A percentile compares a stretch with the other conserved stretches of the same genome.
Evolutionary conservation across 306 rosid genomes (phyloP).

Genomic region (Purshia tridentata): DNA sequence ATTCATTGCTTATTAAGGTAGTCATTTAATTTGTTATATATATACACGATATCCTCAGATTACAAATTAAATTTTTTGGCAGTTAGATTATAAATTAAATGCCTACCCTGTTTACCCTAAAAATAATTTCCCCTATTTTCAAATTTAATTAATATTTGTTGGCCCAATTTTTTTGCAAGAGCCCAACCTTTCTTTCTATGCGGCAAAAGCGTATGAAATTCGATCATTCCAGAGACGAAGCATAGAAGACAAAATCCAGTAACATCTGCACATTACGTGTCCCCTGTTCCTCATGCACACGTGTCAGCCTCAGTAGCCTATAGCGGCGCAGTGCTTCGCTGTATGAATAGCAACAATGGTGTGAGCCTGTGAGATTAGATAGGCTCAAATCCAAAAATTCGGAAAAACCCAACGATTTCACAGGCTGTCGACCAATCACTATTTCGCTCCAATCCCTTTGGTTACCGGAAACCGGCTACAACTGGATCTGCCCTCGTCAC

Average conservation of each 20-base stretch:
- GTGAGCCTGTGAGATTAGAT: neutral
- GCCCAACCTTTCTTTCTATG: too few species aligned
- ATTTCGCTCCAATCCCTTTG: neutral
- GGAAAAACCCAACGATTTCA: constrained; percentile 4
- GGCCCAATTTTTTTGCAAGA: too few species aligned
- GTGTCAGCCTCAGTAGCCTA: constrained; percentile 28
- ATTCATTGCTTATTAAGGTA: too few species aligned
- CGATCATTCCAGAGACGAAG: constrained; percentile 45
- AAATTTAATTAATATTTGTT: too few species aligned
- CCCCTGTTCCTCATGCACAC: constrained; percentile 34
- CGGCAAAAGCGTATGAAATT: neutral
- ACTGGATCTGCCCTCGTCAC: constrained; percentile 25
- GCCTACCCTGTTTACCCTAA: too few species aligned
- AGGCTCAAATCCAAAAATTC: neutral
- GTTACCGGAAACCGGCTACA: constrained; percentile 55
- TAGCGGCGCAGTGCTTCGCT: constrained; percentile 10
- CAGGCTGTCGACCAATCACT: constrained; percentile 46
- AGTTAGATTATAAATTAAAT: too few species aligned
- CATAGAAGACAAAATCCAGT: constrained; percentile 21
- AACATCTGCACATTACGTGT: constrained; percentile 29
- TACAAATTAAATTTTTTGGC: too few species aligned
- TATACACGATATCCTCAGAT: too few species aligned
- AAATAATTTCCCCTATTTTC: too few species aligned
- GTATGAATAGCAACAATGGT: neutral
- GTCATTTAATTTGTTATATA: too few species aligned